Percentiles rank a stretch among this genome's conserved stretches.
Conservation (phyloP, 2,329 filamentous ascomycete genomes). For the Microdochium nivale region DNA sequence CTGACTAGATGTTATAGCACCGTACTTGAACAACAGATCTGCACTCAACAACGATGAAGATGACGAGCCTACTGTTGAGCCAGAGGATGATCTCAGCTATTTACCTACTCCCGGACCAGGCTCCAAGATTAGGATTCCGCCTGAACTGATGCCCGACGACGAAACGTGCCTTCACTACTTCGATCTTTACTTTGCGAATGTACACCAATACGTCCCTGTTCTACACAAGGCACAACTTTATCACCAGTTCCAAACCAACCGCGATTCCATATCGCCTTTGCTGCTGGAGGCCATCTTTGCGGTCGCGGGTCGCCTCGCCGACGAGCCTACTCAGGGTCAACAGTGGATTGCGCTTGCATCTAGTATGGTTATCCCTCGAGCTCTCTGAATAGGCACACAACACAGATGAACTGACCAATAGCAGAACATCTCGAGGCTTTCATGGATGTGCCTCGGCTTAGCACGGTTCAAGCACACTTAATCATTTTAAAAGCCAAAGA, state of each 20-base stretch:
- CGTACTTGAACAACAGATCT: constrained; percentile 66
- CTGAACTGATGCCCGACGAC: constrained; percentile 86
- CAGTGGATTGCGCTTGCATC: constrained; percentile 90
- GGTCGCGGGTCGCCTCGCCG: constrained; percentile 74
- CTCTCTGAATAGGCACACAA: neutral
- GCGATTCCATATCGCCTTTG: constrained; percentile 79
- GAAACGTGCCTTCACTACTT: constrained; percentile 78
- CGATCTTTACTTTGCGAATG: constrained; percentile 79
- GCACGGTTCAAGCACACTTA: constrained; percentile 83
- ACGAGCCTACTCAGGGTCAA: constrained; percentile 75
- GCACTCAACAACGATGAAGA: constrained; percentile 33
- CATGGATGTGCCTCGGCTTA: constrained; percentile 83
- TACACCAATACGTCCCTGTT: constrained; percentile 89
- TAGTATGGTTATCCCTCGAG: constrained; percentile 42
- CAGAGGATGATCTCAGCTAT: constrained; percentile 64
- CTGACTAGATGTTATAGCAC: constrained; percentile 41
- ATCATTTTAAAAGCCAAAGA: constrained; percentile 87
- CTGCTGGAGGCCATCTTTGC: constrained; percentile 88
- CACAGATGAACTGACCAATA: constrained; percentile 15
- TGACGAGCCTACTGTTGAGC: constrained; percentile 58
- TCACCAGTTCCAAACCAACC: constrained; percentile 78
- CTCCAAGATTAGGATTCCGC: constrained; percentile 76
- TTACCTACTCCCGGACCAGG: constrained; percentile 63
- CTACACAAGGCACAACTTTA: constrained; percentile 77
- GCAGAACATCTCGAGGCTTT: constrained; percentile 85